Evolutionary conservation across 352 stramenopile species (phyloP).

Genomic region (Globisporangium lucens): DNA sequence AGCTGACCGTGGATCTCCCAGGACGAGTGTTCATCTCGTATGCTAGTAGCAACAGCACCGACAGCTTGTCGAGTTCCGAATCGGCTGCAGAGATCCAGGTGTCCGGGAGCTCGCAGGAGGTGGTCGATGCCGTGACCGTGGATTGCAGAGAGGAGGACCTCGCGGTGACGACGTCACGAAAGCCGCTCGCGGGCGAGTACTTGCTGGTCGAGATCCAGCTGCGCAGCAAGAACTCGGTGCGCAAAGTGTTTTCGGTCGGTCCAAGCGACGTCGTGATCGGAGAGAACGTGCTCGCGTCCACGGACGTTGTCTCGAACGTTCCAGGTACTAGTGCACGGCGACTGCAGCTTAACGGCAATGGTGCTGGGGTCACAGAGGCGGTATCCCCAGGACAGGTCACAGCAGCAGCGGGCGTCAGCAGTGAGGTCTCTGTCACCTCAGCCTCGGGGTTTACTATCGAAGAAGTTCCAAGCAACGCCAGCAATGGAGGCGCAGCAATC

Average conservation of each 20-base stretch:
- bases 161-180: background rate
- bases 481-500: background rate
- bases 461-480: background rate
- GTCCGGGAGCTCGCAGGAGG: conserved; percentile 5
- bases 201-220: conserved; percentile 2
- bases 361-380: background rate
- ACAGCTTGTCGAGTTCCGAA: background rate
- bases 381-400: background rate
- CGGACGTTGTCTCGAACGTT: background rate
- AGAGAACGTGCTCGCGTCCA: conserved; percentile 1
- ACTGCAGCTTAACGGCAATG: background rate
- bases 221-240: conserved; percentile 6
- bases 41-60: background rate
- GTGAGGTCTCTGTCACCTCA: background rate
- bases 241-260: conserved; percentile 6
- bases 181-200: conserved; percentile 1
- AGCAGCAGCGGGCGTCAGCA: background rate
- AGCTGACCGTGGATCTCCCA: conserved; percentile 2
- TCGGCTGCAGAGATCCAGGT: conserved; percentile 4
- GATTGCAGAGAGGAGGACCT: background rate
- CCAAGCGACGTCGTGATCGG: conserved; percentile 4
- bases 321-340: background rate
- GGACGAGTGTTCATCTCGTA: conserved; percentile 9
- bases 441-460: background rate
- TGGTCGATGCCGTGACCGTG: background rate